Conservation (phyloP, 73 alveolate genomes). For the Paramecium sexaurelia region DNA sequence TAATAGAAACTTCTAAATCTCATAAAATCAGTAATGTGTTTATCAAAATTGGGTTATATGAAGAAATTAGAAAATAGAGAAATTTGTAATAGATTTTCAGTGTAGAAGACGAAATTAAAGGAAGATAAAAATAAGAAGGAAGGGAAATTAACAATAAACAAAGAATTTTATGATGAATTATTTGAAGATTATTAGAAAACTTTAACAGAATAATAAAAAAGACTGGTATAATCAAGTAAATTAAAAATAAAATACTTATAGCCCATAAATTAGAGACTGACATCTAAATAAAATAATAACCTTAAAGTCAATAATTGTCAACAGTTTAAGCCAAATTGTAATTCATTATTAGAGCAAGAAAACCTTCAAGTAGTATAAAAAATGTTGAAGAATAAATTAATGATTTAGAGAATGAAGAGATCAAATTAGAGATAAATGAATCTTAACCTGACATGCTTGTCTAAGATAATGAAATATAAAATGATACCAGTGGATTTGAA, state of each 20-base stretch:
- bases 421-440: background rate
- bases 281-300: background rate
- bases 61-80: background rate
- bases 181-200: slow-evolving; percentile 32
- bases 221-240: background rate
- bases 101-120: background rate
- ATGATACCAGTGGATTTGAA: background rate
- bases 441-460: background rate
- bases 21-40: background rate
- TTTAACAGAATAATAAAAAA: background rate
- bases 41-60: slow-evolving; percentile 7
- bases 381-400: background rate
- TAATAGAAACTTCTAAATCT: background rate
- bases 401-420: background rate
- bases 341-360: background rate
- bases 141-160: background rate
- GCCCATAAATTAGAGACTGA: background rate
- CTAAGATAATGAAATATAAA: background rate
- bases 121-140: background rate
- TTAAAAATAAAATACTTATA: background rate
- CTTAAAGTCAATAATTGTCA: background rate
- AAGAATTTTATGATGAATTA: slow-evolving; percentile 49
- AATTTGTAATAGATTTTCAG: background rate
- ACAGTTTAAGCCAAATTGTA: background rate
- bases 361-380: background rate